phyloP scores from a whole-genome alignment of 2,329 filamentous ascomycete genomes.

The Ophiosphaerella narmari region DNA sequence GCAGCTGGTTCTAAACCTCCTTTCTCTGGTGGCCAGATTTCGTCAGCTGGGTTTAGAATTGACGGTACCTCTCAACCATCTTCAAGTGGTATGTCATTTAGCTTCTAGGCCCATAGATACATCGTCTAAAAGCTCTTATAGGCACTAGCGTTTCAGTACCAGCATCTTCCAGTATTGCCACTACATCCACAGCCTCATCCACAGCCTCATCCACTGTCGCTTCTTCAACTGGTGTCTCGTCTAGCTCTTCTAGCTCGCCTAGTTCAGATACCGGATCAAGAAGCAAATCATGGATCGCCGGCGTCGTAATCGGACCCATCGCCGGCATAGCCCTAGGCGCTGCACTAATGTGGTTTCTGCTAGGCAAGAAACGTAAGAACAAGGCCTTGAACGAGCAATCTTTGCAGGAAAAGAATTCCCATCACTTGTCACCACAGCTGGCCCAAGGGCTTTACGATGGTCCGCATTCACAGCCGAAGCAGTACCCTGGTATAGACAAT shows the following conservation, averaged over 20 bases:
- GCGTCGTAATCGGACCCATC: conserved; percentile 15
- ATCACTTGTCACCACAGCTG: too few species aligned
- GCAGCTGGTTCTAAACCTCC: conserved; percentile 6
- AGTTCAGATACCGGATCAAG: conserved; percentile 4
- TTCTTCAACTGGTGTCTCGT: too few species aligned
- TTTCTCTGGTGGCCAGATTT: conserved; percentile 6
- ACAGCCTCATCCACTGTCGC: too few species aligned
- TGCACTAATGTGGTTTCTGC: conserved; percentile 12
- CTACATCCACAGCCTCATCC: neutral
- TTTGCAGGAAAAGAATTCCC: too few species aligned
- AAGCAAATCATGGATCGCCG: conserved; percentile 17
- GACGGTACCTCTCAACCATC: too few species aligned
- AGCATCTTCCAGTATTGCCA: conserved; percentile 7
- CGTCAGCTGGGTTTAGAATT: too few species aligned
- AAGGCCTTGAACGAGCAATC: too few species aligned
- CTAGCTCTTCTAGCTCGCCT: neutral
- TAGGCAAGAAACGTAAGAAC: too few species aligned
- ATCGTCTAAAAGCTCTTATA: conserved; percentile 2
- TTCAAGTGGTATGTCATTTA: too few species aligned
- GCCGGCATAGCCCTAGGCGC: conserved; percentile 15
- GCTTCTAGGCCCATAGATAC: neutral
- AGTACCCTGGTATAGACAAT: too few species aligned
- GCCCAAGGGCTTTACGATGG: too few species aligned
- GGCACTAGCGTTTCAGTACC: conserved; percentile 4
- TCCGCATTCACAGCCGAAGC: too few species aligned